These are phyloP conservation scores for Ustilago cynodontis DNA, from an alignment of 1,284 basidiomycete species.

Conservation along the genomic window DNA sequence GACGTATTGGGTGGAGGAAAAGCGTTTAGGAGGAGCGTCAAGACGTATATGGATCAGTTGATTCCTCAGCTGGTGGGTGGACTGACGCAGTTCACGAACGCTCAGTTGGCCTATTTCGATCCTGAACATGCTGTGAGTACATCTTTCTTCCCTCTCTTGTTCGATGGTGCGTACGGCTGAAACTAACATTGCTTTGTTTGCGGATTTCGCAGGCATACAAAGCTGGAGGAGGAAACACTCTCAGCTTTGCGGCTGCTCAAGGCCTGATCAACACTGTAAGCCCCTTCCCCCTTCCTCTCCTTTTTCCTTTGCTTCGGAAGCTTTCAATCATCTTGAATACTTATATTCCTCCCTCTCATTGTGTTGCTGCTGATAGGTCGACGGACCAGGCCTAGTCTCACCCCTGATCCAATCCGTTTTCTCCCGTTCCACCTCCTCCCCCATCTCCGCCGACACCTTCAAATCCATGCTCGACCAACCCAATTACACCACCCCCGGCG, in stretches of 20 bases:
- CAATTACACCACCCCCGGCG: constrained; percentile 23
- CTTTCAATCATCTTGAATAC: too few relatives aligned
- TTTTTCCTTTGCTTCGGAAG: not conserved
- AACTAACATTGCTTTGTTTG: too few relatives aligned
- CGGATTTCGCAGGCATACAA: constrained; percentile 15
- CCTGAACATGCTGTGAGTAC: constrained; percentile 21
- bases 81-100: constrained; percentile 14
- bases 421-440: constrained; percentile 6
- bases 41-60: constrained; percentile 23
- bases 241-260: constrained; percentile 18
- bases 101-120: constrained; percentile 28
- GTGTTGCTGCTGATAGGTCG: constrained; percentile 6
- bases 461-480: constrained; percentile 21
- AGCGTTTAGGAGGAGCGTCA: constrained; percentile 19
- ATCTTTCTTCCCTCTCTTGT: not conserved
- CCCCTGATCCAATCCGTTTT: constrained; percentile 22
- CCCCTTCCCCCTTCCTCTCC: not conserved
- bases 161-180: too few relatives aligned
- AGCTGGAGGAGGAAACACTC: constrained; percentile 8
- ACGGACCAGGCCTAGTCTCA: constrained; percentile 23
- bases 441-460: constrained; percentile 14
- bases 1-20: constrained; percentile 19
- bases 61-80: constrained; percentile 20
- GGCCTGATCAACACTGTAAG: constrained; percentile 23
- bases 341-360: too few relatives aligned